phyloP scores from a whole-genome alignment of 257 asterid species.

The Rauvolfia tetraphylla region DNA sequence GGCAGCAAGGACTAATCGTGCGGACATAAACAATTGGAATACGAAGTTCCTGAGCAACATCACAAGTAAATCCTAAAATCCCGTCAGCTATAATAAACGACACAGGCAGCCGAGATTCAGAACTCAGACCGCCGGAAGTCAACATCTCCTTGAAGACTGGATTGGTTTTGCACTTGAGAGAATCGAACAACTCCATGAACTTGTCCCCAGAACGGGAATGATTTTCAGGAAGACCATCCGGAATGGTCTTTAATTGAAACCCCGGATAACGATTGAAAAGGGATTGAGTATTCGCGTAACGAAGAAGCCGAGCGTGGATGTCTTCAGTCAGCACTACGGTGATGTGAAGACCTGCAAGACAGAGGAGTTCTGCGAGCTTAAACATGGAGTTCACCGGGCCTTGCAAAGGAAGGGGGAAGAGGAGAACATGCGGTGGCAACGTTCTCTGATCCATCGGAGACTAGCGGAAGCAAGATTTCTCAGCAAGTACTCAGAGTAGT shows the following conservation, averaged over 20 bases:
- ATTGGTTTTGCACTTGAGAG: conserved; percentile 14
- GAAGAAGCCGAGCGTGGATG: conserved; percentile 12
- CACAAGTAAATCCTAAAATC: conserved; percentile 25
- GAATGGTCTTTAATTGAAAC: conserved; percentile 14
- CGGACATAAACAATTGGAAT: conserved; percentile 24
- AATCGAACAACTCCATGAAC: conserved; percentile 19
- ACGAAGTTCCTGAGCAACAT: conserved; percentile 28
- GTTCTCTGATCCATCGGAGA: background rate
- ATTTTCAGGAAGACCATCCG: conserved; percentile 21
- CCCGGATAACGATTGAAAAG: conserved; percentile 11
- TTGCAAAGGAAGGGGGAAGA: conserved; percentile 29
- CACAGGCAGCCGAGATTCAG: conserved; percentile 12
- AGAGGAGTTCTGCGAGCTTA: conserved; percentile 30
- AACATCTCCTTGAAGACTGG: conserved; percentile 29
- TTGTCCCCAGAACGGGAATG: conserved; percentile 27
- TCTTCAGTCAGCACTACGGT: conserved; percentile 25
- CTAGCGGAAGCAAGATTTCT: background rate
- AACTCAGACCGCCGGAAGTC: conserved; percentile 29
- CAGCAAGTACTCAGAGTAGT: no score
- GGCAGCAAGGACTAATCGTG: conserved; percentile 28
- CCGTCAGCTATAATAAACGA: conserved; percentile 34
- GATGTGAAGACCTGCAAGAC: conserved; percentile 22
- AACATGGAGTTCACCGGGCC: conserved; percentile 32
- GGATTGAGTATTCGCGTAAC: conserved; percentile 10
- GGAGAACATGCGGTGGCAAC: conserved; percentile 5